phyloP scores from a whole-genome alignment of 352 stramenopile species.

The Elongisporangium senticosum region DNA sequence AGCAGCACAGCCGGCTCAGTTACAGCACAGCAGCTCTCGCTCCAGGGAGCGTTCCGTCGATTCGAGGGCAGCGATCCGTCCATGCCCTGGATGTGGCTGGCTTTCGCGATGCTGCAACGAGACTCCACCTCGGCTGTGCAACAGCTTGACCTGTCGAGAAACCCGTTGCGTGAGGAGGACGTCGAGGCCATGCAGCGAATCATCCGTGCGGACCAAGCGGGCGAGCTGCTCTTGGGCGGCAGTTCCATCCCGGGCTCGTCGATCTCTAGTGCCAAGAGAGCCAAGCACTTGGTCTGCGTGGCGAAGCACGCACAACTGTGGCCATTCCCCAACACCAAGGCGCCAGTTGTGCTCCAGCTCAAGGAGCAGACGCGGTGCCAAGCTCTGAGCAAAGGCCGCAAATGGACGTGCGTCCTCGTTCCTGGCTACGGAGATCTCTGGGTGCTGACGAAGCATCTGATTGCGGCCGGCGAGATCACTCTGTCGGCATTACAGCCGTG shows the following conservation, averaged over 20 bases:
- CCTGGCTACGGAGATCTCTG: conserved; percentile 30
- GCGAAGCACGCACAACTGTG: conserved; percentile 4
- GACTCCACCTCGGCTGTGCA: conserved; percentile 11
- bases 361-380: conserved; percentile 15
- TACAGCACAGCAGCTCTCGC: conserved; percentile 22
- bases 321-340: not conserved
- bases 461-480: not conserved
- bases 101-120: conserved; percentile 21
- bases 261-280: not conserved
- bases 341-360: conserved; percentile 1
- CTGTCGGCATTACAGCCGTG: not conserved
- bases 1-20: conserved; percentile 1
- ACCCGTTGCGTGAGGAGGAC: conserved; percentile 25
- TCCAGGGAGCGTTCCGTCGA: conserved; percentile 17
- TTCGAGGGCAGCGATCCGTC: conserved; percentile 17
- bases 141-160: conserved; percentile 34
- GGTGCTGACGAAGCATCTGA: conserved; percentile 3
- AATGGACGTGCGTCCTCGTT: conserved; percentile 25
- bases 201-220: not conserved
- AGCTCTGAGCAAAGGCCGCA: conserved; percentile 6
- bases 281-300: conserved; percentile 1
- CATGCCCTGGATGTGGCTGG: conserved; percentile 31
- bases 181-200: conserved; percentile 10
- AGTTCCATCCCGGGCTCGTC: not conserved
- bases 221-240: not conserved